phyloP scores from a whole-genome alignment of 306 rosid species.

The Gastrolobium bilobum region DNA sequence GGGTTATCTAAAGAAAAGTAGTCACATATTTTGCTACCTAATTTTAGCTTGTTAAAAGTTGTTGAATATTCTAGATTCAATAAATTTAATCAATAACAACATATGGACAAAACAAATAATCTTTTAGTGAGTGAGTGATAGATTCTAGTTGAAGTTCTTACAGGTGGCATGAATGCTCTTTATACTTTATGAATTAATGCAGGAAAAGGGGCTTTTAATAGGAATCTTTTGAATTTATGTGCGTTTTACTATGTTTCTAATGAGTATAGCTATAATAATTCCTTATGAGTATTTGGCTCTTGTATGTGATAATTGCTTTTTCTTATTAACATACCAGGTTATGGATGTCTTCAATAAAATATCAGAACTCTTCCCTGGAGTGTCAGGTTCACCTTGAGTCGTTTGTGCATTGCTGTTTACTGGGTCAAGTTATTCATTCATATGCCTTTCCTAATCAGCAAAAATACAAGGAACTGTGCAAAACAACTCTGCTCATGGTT shows the following conservation, averaged over 20 bases:
- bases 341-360: constrained; percentile 95
- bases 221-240: neutral
- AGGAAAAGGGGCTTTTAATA: too few relatives aligned
- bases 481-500: constrained; percentile 35
- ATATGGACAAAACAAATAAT: too few relatives aligned
- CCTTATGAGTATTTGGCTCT: neutral
- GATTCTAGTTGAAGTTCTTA: too few relatives aligned
- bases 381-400: constrained; percentile 74
- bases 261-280: neutral
- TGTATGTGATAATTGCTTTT: neutral
- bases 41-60: too few relatives aligned
- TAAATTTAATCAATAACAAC: too few relatives aligned
- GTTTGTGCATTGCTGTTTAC: constrained; percentile 35
- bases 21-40: too few relatives aligned
- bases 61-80: too few relatives aligned
- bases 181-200: too few relatives aligned
- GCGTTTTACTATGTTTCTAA: neutral
- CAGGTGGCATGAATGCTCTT: too few relatives aligned
- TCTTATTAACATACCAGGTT: constrained; percentile 60
- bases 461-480: constrained; percentile 37
- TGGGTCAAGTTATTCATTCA: constrained; percentile 19
- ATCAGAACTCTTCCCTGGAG: constrained; percentile 97
- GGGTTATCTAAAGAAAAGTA: too few relatives aligned
- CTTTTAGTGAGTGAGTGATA: too few relatives aligned
- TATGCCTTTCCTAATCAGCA: constrained; percentile 34